Evolutionary conservation across 2,329 filamentous ascomycete species (phyloP), one percentile per base, ranked within the genome.

Genomic region (Oidium heveae): DNA sequence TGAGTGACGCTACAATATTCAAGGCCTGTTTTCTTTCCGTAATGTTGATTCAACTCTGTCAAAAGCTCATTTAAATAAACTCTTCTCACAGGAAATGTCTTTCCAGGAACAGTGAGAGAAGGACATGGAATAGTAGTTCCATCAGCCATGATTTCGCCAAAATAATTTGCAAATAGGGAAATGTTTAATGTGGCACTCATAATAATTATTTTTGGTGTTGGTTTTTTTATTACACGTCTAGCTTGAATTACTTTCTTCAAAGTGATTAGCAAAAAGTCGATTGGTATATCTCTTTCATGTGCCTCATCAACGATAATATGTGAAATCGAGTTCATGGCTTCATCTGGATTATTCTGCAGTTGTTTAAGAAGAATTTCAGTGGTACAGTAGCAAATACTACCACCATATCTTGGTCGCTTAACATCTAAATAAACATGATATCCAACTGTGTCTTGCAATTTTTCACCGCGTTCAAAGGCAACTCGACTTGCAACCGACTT

Each of bases 131-230:
- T 56, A 77, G 70, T 15, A 82, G 85, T 3, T 70, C 72, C 74
- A 50, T 78, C 75, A 0, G 74, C 74, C 4, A 73, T 76, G 15
- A 51, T 24, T 5, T n/a, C 22, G 5, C 47, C 47, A 68, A 95
- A 95, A 67, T 95, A 95, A 54, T 76, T 70, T 58, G 77, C 77
- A 66, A 95, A 94, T 0, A 86, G 78, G 0, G 80, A 74, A 0
- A 87, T 86, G 66, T 96, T 87, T 1, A 95, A 76, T 0, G 89
- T 96, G 1, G 89, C 89, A 66, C 86, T 94, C 89, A 95, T 96
- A 33, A 96, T 72, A 13, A 95, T 79, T 47, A 95, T 74, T 66
- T 88, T 94, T 52, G 95, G 69, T 57, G 94, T 87, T 3, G 80
- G 82, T 53, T 89, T 74, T 58, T 82, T 74, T 75, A 8, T 76